phyloP scores from a whole-genome alignment of 164 flowering plant genomes.

The grape (Vitis vinifera) region DNA sequence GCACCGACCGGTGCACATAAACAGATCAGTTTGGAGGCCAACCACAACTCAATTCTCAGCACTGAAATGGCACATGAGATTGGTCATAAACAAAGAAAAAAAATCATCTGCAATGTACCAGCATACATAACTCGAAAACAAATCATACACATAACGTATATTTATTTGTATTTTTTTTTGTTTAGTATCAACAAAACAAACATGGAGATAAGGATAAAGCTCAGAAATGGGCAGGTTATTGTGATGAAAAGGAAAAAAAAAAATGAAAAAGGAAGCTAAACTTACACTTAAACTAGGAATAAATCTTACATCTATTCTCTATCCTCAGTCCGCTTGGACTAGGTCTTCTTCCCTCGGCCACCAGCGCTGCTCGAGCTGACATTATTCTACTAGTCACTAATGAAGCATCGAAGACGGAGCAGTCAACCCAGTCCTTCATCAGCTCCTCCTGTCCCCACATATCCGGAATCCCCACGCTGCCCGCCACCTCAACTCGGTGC shows the following conservation, averaged over 20 bases:
- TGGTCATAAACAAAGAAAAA: no score
- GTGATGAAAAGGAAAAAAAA: neutral
- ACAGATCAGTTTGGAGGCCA: no score
- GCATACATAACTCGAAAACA: no score
- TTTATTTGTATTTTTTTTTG: no score
- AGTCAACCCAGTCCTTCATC: slow-evolving; percentile 61
- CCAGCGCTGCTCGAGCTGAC: slow-evolving; percentile 50
- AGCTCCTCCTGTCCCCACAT: slow-evolving; percentile 69
- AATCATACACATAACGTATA: no score
- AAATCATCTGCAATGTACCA: no score
- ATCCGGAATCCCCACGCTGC: slow-evolving; percentile 70
- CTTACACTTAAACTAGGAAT: neutral
- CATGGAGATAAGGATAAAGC: no score
- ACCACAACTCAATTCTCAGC: no score
- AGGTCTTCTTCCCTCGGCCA: slow-evolving; percentile 39
- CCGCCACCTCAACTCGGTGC: slow-evolving; percentile 52
- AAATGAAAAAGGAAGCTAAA: neutral
- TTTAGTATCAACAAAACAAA: no score
- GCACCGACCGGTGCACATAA: no score
- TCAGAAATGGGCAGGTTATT: no score
- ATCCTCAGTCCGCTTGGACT: slow-evolving; percentile 24
- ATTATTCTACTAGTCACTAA: slow-evolving; percentile 29
- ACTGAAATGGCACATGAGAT: no score
- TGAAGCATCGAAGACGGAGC: slow-evolving; percentile 42
- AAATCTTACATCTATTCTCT: slow-evolving; percentile 38